A percentile compares a stretch with the other conserved stretches of the same genome.
phyloP scores from a whole-genome alignment of 495 filamentous ascomycete genomes.

The Penicillium goetzii region DNA sequence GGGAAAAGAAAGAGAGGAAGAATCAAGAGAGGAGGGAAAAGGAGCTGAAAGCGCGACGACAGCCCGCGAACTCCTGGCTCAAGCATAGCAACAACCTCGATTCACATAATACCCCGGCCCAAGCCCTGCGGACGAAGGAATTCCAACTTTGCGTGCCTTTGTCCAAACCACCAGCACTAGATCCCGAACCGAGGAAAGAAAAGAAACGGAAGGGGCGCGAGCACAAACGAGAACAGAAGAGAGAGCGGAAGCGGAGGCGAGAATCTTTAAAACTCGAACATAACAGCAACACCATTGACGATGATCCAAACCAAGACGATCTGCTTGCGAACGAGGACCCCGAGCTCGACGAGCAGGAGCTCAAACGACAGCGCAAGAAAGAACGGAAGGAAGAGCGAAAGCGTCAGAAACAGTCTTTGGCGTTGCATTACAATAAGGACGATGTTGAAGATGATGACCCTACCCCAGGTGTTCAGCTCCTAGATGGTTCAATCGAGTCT shows the following conservation, averaged over 20 bases:
- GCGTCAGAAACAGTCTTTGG: not conserved
- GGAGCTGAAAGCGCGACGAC: not conserved
- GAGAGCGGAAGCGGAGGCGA: not conserved
- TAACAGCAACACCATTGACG: not conserved
- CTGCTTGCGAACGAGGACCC: not conserved
- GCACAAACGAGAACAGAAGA: slow-evolving; percentile 10
- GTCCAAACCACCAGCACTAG: not conserved
- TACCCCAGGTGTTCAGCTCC: not conserved
- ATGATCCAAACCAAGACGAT: not conserved
- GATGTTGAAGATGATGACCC: not conserved
- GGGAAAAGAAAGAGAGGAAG: not conserved
- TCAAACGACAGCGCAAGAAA: not conserved
- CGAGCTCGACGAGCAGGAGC: not conserved
- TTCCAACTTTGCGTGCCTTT: no score
- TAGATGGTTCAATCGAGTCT: not conserved
- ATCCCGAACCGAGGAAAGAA: slow-evolving; percentile 10
- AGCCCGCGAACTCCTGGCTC: not conserved
- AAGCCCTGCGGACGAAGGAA: not conserved
- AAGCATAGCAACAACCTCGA: not conserved
- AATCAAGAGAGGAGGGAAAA: not conserved
- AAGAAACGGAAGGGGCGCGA: slow-evolving; percentile 29
- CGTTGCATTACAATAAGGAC: not conserved
- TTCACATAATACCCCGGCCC: not conserved
- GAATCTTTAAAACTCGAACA: not conserved
- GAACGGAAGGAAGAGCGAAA: not conserved